Evolutionary conservation across 116 monocot species (phyloP), one percentile per base, ranked within the genome.

Genomic region (Papilionanthe hybrid): DNA sequence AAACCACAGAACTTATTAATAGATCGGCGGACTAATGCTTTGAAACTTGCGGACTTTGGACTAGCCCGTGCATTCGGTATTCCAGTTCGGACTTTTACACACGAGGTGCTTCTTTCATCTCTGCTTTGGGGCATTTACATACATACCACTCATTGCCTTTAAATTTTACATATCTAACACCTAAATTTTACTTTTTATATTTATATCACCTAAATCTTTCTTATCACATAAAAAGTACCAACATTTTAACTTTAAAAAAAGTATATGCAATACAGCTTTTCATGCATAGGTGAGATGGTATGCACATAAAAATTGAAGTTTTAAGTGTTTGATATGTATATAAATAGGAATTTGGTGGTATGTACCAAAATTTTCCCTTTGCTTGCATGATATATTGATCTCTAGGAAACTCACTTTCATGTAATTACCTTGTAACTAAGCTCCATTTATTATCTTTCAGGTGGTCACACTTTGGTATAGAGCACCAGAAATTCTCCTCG

Each of bases 381-480:
- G 37, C 37, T 37, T 37, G 37, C 37, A 37, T 56, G 20, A 56
- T 56, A 20, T 56, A 56, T 20, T 1, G 56, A 28, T 67, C 1
- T 67, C 3, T 5, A 45, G 18, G 58, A 58, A 6, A 58, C 18
- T 5, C 15, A 58, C 19, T 65, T 65, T 65, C 65, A 4, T 3
- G 7, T 27, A 27, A 9, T 27, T 17, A 7, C 23, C 4, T 53
- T 53, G 53, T 17, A 65, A 65, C 17, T 41, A 71, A 17, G 67
- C 12, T 13, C 32, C 37, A 32, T 29, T 71, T 22, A 41, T 41
- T 37, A 15, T 53, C 32, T 76, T 88, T 87, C 87, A 98, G 98
- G 98, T 98, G 27, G 94, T 98, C 41, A 98, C 98, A 42, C 86
- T 98, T 5, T 98, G 98, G 98, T 98, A 98, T 68, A 91, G 98